These are phyloP conservation scores for Pyracantha coccinea DNA, from an alignment of 331 rosid genomes.

Conservation along the genomic window DNA sequence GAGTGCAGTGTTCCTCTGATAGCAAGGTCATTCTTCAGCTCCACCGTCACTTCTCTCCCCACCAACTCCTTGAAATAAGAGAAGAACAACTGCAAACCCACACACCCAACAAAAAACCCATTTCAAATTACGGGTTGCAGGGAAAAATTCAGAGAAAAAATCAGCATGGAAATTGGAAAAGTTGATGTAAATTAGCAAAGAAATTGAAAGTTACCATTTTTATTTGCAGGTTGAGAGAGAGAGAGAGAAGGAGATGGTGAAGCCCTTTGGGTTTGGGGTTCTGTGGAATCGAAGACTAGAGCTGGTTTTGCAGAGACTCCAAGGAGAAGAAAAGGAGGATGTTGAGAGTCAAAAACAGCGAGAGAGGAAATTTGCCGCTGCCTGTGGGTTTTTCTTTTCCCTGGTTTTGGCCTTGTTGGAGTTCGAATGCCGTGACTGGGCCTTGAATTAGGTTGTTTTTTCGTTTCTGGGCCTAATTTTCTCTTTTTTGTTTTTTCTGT, in stretches of 20 bases:
- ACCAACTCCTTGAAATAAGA: slow-evolving; percentile 94
- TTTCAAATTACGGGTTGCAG: not conserved
- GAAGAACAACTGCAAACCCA: slow-evolving; percentile 52
- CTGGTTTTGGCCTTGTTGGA: not conserved
- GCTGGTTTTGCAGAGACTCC: not conserved
- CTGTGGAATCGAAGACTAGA: not conserved
- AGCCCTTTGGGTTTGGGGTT: not conserved
- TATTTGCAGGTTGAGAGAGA: not conserved
- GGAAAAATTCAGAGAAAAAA: not conserved
- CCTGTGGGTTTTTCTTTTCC: not conserved
- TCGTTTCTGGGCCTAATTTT: not conserved
- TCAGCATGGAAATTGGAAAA: not conserved
- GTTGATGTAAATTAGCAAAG: not conserved
- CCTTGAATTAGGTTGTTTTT: not conserved
- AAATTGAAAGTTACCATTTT: not conserved
- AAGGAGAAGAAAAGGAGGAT: not conserved
- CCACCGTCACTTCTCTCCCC: slow-evolving; percentile 93
- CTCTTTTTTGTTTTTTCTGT: too few relatives aligned
- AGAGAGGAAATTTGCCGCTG: not conserved
- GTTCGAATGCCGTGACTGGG: not conserved
- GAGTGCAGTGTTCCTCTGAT: slow-evolving; percentile 88
- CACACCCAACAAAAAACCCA: not conserved
- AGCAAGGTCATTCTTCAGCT: slow-evolving; percentile 93
- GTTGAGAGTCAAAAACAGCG: not conserved
- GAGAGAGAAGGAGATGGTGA: not conserved